Percentiles rank a stretch among this genome's conserved stretches.
phyloP scores from a whole-genome alignment of 2,329 filamentous ascomycete genomes.

The Cladosporium halotolerans region DNA sequence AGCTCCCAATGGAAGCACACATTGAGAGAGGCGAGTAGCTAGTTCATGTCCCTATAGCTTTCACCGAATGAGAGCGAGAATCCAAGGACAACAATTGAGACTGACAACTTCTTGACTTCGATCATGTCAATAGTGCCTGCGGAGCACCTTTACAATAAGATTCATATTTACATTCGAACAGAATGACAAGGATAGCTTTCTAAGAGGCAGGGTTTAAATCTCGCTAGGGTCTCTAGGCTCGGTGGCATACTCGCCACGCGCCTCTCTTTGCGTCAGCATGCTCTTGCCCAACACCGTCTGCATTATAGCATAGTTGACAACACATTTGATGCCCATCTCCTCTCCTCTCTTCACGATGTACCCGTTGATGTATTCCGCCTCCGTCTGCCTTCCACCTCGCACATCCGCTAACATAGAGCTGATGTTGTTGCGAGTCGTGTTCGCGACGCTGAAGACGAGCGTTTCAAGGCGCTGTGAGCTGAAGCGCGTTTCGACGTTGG shows the following conservation, averaged over 20 bases:
- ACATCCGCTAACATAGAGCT: constrained; percentile 66
- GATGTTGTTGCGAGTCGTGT: constrained; percentile 49
- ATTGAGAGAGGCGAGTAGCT: too few species aligned
- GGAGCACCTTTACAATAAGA: too few species aligned
- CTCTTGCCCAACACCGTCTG: constrained; percentile 68
- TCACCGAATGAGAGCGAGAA: too few species aligned
- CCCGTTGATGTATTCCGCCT: constrained; percentile 81
- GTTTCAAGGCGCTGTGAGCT: constrained; percentile 56
- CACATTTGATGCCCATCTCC: constrained; percentile 64
- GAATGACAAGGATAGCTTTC: not conserved
- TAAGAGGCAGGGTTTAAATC: not conserved
- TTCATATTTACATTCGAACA: not conserved
- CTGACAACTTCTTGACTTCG: too few species aligned
- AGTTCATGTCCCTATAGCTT: too few species aligned
- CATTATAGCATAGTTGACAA: constrained; percentile 66
- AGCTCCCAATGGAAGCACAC: too few species aligned
- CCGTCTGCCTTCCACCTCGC: constrained; percentile 55
- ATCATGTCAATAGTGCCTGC: too few species aligned
- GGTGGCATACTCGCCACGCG: constrained; percentile 11
- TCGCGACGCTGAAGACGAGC: constrained; percentile 50
- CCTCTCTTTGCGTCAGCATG: constrained; percentile 38
- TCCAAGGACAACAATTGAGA: too few species aligned
- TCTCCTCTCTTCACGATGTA: constrained; percentile 72
- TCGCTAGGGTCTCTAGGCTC: not conserved
- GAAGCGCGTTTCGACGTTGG: constrained; percentile 55